These are phyloP conservation scores for Asterophora lycoperdoides DNA, from an alignment of 768 basidiomycete genomes.

Conservation along the genomic window DNA sequence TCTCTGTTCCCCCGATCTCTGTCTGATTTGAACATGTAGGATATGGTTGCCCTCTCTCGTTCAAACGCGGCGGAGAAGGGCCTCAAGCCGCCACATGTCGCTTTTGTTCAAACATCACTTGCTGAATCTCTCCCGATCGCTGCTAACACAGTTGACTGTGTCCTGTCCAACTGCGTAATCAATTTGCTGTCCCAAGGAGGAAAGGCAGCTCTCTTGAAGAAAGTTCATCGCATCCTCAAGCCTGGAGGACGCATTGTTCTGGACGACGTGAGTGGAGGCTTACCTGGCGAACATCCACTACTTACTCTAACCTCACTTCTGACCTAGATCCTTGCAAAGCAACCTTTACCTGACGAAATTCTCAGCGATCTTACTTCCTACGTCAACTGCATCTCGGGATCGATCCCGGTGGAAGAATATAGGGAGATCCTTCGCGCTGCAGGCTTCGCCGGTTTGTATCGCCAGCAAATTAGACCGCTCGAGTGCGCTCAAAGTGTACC, in stretches of 20 bases:
- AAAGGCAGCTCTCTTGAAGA: conserved; percentile 40
- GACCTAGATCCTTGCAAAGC: conserved; percentile 43
- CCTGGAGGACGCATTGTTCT: conserved; percentile 52
- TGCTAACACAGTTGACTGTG: conserved; percentile 46
- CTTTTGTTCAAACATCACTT: conserved; percentile 42
- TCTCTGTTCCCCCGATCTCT: background rate
- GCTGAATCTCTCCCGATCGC: conserved; percentile 44
- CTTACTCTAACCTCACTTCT: background rate
- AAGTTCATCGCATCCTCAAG: conserved; percentile 47
- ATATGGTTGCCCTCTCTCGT: conserved; percentile 48
- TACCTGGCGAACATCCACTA: background rate
- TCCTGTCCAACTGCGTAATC: conserved; percentile 56
- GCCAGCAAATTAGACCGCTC: background rate
- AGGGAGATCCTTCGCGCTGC: conserved; percentile 30
- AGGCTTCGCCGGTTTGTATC: conserved; percentile 37
- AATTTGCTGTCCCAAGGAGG: conserved; percentile 42
- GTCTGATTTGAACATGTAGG: conserved; percentile 26
- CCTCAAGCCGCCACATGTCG: conserved; percentile 44
- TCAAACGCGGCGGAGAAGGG: conserved; percentile 37
- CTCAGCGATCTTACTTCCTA: conserved; percentile 37
- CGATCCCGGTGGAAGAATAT: conserved; percentile 38
- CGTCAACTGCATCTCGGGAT: conserved; percentile 45
- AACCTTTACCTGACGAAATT: conserved; percentile 38
- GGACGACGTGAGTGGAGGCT: conserved; percentile 39
- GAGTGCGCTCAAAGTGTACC: background rate